Percentiles rank a stretch among this genome's conserved stretches.
Conservation (phyloP, 1,139 yeast genomes). For the Kurtzmaniella quercitrusa region DNA sequence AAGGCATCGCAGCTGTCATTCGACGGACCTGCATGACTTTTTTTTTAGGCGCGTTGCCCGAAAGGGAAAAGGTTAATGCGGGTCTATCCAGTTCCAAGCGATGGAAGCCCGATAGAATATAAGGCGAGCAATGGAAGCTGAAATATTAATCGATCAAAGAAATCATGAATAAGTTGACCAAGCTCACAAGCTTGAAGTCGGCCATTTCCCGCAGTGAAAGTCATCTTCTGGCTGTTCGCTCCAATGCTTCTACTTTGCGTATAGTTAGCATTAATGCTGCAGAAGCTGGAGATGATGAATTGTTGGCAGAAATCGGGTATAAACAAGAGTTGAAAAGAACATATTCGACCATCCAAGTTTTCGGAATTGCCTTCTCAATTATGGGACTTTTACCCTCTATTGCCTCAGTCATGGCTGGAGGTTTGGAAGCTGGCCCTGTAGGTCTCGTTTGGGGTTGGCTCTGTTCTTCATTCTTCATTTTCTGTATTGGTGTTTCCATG, state of each 20-base stretch:
- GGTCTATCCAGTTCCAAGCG: neutral
- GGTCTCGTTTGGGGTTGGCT: conserved; percentile 68
- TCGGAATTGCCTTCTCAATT: conserved; percentile 49
- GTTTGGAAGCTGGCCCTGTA: conserved; percentile 47
- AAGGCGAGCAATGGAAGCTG: neutral
- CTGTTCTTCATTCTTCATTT: conserved; percentile 47
- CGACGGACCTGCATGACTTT: neutral
- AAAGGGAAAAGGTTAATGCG: neutral
- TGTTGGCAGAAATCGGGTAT: conserved; percentile 31
- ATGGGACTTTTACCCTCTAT: conserved; percentile 51
- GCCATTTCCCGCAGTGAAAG: conserved; percentile 9
- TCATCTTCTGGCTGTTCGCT: conserved; percentile 21
- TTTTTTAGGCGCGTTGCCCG: neutral
- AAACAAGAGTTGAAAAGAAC: conserved; percentile 45
- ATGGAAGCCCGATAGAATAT: neutral
- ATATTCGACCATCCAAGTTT: conserved; percentile 43
- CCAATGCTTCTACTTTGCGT: conserved; percentile 23
- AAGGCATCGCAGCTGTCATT: neutral
- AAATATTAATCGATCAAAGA: neutral
- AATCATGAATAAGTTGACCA: neutral
- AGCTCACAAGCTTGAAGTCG: neutral
- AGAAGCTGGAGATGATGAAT: conserved; percentile 12
- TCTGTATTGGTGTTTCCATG: conserved; percentile 53
- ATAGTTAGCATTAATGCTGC: conserved; percentile 13
- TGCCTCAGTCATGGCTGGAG: conserved; percentile 25